Conservation (phyloP, 371 early-diverging fungal genomes). For the Lichtheimia ramosa region DNA sequence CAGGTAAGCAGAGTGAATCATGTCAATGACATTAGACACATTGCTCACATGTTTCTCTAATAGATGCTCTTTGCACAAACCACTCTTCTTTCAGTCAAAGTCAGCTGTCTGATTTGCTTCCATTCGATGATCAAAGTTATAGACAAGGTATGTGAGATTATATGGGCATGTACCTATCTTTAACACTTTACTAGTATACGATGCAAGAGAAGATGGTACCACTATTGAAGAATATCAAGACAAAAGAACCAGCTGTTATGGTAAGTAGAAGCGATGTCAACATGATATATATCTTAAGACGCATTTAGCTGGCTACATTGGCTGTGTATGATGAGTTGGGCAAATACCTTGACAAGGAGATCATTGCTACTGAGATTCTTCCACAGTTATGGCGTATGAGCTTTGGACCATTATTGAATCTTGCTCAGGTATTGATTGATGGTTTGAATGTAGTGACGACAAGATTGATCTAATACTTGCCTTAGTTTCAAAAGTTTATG, state of each 20-base stretch:
- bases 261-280: conserved; percentile 33
- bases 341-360: conserved; percentile 68
- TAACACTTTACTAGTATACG: conserved; percentile 37
- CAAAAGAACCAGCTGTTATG: conserved; percentile 78
- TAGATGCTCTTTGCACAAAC: conserved; percentile 70
- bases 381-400: conserved; percentile 81
- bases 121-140: conserved; percentile 71
- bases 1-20: conserved; percentile 38
- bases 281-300: not conserved
- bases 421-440: conserved; percentile 58
- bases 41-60: not conserved
- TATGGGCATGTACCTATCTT: not conserved
- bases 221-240: conserved; percentile 71
- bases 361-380: conserved; percentile 74
- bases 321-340: conserved; percentile 82
- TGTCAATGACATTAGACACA: not conserved
- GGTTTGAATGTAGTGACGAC: not conserved
- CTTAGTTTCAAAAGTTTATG: conserved; percentile 70
- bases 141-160: conserved; percentile 54
- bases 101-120: conserved; percentile 76
- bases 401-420: conserved; percentile 68
- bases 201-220: conserved; percentile 79
- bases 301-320: conserved; percentile 66
- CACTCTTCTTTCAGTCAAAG: conserved; percentile 70
- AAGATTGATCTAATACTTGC: not conserved